Conservation (phyloP, 2,329 filamentous ascomycete species). For the Colletotrichum caudatum region DNA sequence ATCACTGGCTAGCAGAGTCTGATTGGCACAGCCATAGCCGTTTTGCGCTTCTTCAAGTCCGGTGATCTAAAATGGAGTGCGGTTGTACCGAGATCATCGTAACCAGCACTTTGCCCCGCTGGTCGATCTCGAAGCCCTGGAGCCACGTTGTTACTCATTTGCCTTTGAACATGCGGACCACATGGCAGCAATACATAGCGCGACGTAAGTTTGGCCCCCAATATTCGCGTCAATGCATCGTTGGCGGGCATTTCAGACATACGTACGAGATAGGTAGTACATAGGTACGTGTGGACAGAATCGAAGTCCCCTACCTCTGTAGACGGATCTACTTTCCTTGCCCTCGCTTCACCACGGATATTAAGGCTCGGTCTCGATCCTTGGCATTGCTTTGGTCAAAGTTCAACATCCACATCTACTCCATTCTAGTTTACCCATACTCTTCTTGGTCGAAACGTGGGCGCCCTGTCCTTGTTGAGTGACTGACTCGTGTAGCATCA, state of each 20-base stretch:
- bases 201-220: background rate
- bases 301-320: background rate
- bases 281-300: background rate
- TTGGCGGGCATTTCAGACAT: background rate
- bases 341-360: slow-evolving; percentile 3
- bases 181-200: background rate
- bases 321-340: too few relatives aligned
- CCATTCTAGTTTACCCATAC: slow-evolving; percentile 9
- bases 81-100: slow-evolving; percentile 25
- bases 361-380: slow-evolving; percentile 30
- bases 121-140: slow-evolving; percentile 20
- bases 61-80: slow-evolving; percentile 2
- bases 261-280: background rate
- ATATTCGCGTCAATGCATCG: background rate
- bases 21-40: slow-evolving; percentile 30
- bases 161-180: background rate
- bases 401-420: slow-evolving; percentile 18
- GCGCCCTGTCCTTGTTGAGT: slow-evolving; percentile 17
- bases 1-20: slow-evolving; percentile 4
- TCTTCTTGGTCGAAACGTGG: background rate
- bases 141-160: background rate
- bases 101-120: slow-evolving; percentile 29
- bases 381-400: slow-evolving; percentile 16
- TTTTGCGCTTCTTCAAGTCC: slow-evolving; percentile 1
- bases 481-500: slow-evolving; percentile 22